These are phyloP conservation scores for Pyricularia grisea DNA, from an alignment of 2,329 filamentous ascomycete species.

Conservation along the genomic window DNA sequence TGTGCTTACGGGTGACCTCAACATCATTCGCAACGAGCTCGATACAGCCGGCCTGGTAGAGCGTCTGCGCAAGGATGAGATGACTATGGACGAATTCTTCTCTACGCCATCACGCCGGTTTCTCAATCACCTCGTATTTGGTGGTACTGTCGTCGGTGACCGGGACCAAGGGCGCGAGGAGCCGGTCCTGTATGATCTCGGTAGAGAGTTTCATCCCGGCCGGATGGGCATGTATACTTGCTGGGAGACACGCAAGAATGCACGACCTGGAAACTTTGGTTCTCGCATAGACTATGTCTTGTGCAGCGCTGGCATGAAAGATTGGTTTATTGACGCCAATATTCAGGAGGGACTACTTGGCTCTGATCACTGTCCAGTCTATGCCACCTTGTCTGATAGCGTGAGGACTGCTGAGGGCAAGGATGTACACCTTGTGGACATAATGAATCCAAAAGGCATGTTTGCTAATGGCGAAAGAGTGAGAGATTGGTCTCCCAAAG, in stretches of 20 bases:
- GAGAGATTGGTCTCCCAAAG: conserved; percentile 56
- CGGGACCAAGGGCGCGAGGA: conserved; percentile 60
- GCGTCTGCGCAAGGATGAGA: conserved; percentile 57
- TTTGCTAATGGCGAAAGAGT: conserved; percentile 59
- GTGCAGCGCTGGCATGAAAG: conserved; percentile 67
- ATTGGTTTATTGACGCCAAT: conserved; percentile 71
- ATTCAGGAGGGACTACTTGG: conserved; percentile 93
- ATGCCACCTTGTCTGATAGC: conserved; percentile 58
- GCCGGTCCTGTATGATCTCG: conserved; percentile 68
- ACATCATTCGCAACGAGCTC: conserved; percentile 59
- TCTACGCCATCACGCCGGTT: conserved; percentile 63
- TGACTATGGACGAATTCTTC: conserved; percentile 63
- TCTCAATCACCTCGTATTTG: conserved; percentile 77
- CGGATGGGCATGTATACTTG: conserved; percentile 91
- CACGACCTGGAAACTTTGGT: conserved; percentile 90
- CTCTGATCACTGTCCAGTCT: conserved; percentile 95
- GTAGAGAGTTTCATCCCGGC: conserved; percentile 69
- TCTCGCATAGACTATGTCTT: conserved; percentile 90
- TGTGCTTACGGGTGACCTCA: conserved; percentile 79
- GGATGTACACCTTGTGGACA: conserved; percentile 50
- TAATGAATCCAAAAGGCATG: conserved; percentile 68
- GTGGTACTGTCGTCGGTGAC: conserved; percentile 49
- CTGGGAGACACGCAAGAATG: conserved; percentile 92
- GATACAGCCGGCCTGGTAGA: conserved; percentile 72
- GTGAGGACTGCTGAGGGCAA: conserved; percentile 39